Evolutionary conservation across 352 stramenopile species (phyloP), one percentile per base, ranked within the genome.

Genomic region (Pythium scleroteichum): DNA sequence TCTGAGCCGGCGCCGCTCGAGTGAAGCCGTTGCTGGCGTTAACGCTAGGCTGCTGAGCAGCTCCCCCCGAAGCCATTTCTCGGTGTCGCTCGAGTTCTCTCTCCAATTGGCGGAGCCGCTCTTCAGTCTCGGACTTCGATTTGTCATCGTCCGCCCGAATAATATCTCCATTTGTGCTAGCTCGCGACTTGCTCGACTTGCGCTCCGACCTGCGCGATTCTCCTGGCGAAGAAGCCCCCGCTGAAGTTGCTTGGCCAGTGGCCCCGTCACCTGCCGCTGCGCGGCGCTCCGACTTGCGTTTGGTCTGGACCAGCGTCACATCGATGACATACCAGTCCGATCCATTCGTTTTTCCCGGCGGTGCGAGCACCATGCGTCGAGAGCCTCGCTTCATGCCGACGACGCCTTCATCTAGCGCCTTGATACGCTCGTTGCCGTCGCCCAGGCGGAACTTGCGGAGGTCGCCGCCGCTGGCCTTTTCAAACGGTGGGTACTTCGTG

Each of bases 371-470:
- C 52, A 96, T 82, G n/a, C 93, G 81, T 39, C 92, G 88, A 0
- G 84, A 87, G 4, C 85, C 82, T 52, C 95, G 95, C 51, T 69
- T 90, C 90, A 97, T 97, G 16, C 93, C 93, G 8, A 93, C 16
- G 20, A 97, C 79, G 1, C 80, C 84, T 60, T 92, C 77, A 66
- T 97, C 93, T 40, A 98, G 64, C 33, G 90, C 90, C 26, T 93
- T 91, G 29, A 98, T 80, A 12, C 87, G 83, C 59, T 95, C 76
- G 14, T 66, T 82, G 45, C 83, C 80, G 24, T 95, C 90, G 44
- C 81, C 84, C 26, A 93, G 66, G 33, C 79, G 78, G 54, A 93
- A 85, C 61, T 93, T 93, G 58, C 80, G 78, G 32, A 90, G 49
- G 13, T 86, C 76, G 0, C 39, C 49, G 8, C 78, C 75, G 6